phyloP scores from a whole-genome alignment of 805 yeast species.

The Wickerhamiella brachini region DNA sequence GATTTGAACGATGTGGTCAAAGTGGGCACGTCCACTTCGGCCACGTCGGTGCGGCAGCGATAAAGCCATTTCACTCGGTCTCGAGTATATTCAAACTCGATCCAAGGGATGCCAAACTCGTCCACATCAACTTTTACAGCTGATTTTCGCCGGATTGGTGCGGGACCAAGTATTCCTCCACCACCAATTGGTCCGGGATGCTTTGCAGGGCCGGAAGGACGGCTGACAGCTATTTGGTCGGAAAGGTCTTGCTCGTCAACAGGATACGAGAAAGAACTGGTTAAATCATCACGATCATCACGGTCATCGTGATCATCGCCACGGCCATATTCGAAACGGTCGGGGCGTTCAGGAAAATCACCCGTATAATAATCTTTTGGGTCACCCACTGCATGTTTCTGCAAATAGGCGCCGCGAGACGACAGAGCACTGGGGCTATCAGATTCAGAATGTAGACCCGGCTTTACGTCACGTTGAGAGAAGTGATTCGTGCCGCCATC shows the following conservation, averaged over 20 bases:
- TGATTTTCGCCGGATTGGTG: not conserved
- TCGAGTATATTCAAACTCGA: constrained; percentile 24
- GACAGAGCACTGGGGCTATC: not conserved
- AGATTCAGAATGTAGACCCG: not conserved
- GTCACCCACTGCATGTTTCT: not conserved
- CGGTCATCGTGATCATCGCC: not conserved
- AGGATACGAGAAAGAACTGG: not conserved
- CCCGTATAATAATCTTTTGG: not conserved
- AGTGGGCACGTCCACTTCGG: constrained; percentile 13
- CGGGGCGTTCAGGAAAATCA: not conserved
- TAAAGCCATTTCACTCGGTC: constrained; percentile 21
- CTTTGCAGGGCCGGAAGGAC: not conserved
- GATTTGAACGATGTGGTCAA: constrained; percentile 25
- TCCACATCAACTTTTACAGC: constrained; percentile 3
- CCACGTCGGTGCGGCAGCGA: constrained; percentile 26
- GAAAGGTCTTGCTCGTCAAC: not conserved
- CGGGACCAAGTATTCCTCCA: not conserved
- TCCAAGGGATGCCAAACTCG: constrained; percentile 14
- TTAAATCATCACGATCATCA: not conserved
- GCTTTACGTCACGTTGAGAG: not conserved
- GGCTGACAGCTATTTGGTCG: not conserved
- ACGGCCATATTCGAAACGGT: not conserved
- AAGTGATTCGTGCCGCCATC: not conserved
- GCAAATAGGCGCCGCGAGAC: not conserved
- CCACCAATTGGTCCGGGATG: not conserved